phyloP scores from a whole-genome alignment of 306 rosid genomes.

The Psophocarpus tetragonolobus region DNA sequence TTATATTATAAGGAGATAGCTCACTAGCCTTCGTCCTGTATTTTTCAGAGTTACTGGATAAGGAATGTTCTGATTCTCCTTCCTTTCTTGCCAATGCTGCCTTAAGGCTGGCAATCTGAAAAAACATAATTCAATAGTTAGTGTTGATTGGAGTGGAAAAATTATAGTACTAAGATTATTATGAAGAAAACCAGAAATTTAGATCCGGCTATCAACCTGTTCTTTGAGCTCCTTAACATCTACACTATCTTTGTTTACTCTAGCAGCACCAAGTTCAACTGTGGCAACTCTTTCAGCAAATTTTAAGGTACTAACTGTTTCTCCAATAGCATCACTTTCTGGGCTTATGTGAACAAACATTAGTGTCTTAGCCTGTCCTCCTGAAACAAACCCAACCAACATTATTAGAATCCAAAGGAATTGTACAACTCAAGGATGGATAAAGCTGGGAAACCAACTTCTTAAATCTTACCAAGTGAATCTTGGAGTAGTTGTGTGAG shows the following conservation, averaged over 20 bases:
- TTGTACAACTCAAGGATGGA: not conserved
- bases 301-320: slow-evolving; percentile 88
- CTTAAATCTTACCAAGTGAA: slow-evolving; percentile 78
- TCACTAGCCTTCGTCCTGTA: slow-evolving; percentile 59
- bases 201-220: slow-evolving; percentile 54
- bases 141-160: not conserved
- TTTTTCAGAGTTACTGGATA: slow-evolving; percentile 62
- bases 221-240: slow-evolving; percentile 95
- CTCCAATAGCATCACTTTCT: slow-evolving; percentile 83
- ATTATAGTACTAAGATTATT: not conserved
- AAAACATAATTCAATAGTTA: slow-evolving; percentile 24
- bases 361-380: slow-evolving; percentile 95
- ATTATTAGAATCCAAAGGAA: slow-evolving; percentile 13
- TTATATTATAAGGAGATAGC: slow-evolving; percentile 52
- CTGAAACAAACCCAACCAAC: slow-evolving; percentile 48
- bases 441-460: slow-evolving; percentile 4
- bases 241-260: slow-evolving; percentile 77
- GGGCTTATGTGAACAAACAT: slow-evolving; percentile 99
- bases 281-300: slow-evolving; percentile 99
- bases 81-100: slow-evolving; percentile 82
- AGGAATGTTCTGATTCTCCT: slow-evolving; percentile 55
- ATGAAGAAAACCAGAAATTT: not conserved
- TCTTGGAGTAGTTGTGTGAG: slow-evolving; percentile 97
- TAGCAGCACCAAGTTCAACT: slow-evolving; percentile 95
- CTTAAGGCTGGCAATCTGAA: slow-evolving; percentile 82